Evolutionary conservation across 1,139 yeast genomes (phyloP), one percentile per base, ranked within the genome.

Genomic region (Pneumocystis carinii): DNA sequence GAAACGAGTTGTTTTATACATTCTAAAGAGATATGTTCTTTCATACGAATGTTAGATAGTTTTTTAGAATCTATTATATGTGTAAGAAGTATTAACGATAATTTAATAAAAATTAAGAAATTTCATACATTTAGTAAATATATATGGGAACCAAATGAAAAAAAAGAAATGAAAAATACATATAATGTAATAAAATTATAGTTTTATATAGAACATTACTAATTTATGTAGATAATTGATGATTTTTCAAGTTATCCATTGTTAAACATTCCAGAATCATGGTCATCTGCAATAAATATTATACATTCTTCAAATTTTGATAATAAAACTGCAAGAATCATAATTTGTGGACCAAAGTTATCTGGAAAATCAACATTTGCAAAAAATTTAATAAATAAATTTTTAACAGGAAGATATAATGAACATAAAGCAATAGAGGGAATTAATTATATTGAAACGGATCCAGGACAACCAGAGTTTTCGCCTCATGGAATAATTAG

Each of bases 391-490:
- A 65, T 81, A 6, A 89, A 89, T 73, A 68, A 70, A 66, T 64
- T 76, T 62, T 63, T 73, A 27, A 57, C 67, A 2, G 32, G 60
- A 14, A 48, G 12, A 48, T 39, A 68, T 14, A 66, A 61, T 38
- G 53, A 27, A 10, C 17, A 32, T 17, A 24, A 66, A 67, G 42
- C 39, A 63, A 32, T 66, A 60, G 39, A 66, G 61, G 29, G 60
- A 66, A 39, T 75, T 62, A 77, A 80, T 38, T 81, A 83, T 62
- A 69, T 92, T 39, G 97, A 92, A 70, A 72, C 90, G 2, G 98
- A 92, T 72, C 96, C 97, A 0, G 96, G 96, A 0, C 97, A 90
- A 71, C 83, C 95, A 0, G 96, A 88, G 71, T 84, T 80, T 67
- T 82, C 92, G 0, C 76, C 77, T 6, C 94, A 96, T 0, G 90